Base-by-base conservation (phyloP, 768 basidiomycete species). In the Boletus eberwhitei region DNA sequence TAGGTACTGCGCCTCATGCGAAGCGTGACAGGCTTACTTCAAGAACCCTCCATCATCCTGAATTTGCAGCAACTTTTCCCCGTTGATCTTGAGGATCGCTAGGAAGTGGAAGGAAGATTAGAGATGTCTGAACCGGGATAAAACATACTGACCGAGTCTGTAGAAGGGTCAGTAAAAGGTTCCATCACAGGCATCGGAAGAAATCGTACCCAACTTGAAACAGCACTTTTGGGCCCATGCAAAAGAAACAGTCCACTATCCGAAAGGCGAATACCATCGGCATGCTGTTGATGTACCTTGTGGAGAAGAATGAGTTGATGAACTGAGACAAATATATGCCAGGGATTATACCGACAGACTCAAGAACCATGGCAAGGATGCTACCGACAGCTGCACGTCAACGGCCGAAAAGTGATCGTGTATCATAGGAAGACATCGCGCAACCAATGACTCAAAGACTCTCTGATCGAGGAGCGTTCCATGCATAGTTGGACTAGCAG, bases 41-140 rank as follows among this genome's bases (percentile, higher is more conserved):
- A 98, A 86, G 74, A 99, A 98, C 47, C 88, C 88, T 7, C 97
- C 97, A 60, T 99, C 97, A 68, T 99, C 97, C 60, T 97, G 94
- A 21, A 97, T 87, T 65, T 94, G 83, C 13, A 99, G 77, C 17
- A 99, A 75, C 55, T 89, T 85, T 59, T 96, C 92, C 1, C 95
- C 94, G 58, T 99, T 99, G 69, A 98, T 95, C 74, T 98, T 98
- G 47, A 99, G 81, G 38, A 98, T 96, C 14, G 97, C 97, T 90
- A 54, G 21, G 49, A 24, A n/a, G 24, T 32, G 26, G 14, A 46
- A 37, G 13, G n/a, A n/a, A 32, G 19, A 50, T 73, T 55, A 63
- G 50, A 56, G 13, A 13, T 13, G 13, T 47, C 35, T 19, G 31
- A 17, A 39, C 35, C 19, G 5, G 5, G 35, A 31, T 42, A 21